Conservation (phyloP, 257 asterid genomes). For the Hygrophila difformis region DNA sequence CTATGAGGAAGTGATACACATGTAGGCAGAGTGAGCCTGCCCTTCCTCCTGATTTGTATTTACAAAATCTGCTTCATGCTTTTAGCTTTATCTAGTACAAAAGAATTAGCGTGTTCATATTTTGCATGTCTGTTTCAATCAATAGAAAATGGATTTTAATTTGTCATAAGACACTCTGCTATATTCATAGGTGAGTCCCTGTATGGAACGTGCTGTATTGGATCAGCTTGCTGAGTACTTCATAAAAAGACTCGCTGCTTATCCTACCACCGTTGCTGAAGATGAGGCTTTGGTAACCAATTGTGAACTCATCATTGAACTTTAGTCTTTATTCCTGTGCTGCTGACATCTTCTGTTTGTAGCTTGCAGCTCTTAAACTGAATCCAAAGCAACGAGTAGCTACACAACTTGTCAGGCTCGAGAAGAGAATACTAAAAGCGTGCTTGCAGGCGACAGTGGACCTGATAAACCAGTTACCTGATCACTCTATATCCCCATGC, state of each 20-base stretch:
- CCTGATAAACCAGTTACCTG: slow-evolving; percentile 78
- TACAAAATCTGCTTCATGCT: slow-evolving; percentile 11
- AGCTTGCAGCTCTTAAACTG: slow-evolving; percentile 67
- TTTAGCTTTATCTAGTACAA: slow-evolving; percentile 12
- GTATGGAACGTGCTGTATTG: slow-evolving; percentile 90
- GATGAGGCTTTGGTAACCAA: slow-evolving; percentile 71
- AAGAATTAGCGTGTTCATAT: background rate
- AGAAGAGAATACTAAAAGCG: slow-evolving; percentile 73
- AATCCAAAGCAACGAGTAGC: slow-evolving; percentile 82
- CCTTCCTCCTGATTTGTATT: slow-evolving; percentile 11
- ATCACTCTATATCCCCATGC: slow-evolving; percentile 74
- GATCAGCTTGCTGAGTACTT: slow-evolving; percentile 85
- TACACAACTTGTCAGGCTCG: slow-evolving; percentile 76
- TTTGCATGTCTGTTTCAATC: slow-evolving; percentile 9
- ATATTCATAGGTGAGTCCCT: slow-evolving; percentile 69
- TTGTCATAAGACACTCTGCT: slow-evolving; percentile 13
- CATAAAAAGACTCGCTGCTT: slow-evolving; percentile 53
- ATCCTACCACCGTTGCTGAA: slow-evolving; percentile 74
- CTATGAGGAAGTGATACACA: background rate
- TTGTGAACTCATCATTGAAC: slow-evolving; percentile 6
- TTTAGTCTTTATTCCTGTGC: slow-evolving; percentile 7
- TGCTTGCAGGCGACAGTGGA: slow-evolving; percentile 68
- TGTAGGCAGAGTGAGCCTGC: slow-evolving; percentile 5
- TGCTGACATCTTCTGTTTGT: slow-evolving; percentile 16
- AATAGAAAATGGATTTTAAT: background rate